Percentiles rank a stretch among this genome's conserved stretches.
phyloP scores from a whole-genome alignment of 352 stramenopile genomes.

The Peronosclerospora sorghi region DNA sequence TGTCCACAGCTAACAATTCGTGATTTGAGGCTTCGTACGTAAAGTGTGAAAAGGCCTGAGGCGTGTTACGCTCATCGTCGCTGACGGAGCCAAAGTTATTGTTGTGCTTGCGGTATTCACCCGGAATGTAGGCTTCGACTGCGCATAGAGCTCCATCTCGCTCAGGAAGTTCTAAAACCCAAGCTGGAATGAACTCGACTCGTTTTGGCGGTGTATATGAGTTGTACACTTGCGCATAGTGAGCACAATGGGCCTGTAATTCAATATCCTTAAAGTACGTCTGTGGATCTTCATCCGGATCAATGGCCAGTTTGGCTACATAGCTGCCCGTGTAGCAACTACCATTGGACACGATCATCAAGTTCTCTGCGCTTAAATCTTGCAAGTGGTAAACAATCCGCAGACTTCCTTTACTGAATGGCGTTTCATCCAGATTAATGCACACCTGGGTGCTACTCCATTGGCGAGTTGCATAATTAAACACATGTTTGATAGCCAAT shows the following conservation, averaged over 20 bases:
- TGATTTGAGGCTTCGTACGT: slow-evolving; percentile 90
- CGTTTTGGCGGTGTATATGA: slow-evolving; percentile 74
- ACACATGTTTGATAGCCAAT: slow-evolving; percentile 64
- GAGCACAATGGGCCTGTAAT: slow-evolving; percentile 74
- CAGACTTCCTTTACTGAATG: slow-evolving; percentile 73
- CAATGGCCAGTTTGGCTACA: slow-evolving; percentile 80
- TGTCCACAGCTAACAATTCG: slow-evolving; percentile 88
- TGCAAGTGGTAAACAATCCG: slow-evolving; percentile 77
- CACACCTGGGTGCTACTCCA: slow-evolving; percentile 63
- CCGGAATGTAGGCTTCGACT: slow-evolving; percentile 71
- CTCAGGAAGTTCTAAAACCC: slow-evolving; percentile 73
- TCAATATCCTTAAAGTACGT: slow-evolving; percentile 86
- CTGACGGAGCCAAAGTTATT: slow-evolving; percentile 84
- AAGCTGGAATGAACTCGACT: slow-evolving; percentile 74
- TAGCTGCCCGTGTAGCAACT: slow-evolving; percentile 36
- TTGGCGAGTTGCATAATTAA: slow-evolving; percentile 62
- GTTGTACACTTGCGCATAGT: slow-evolving; percentile 82
- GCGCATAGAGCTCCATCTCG: slow-evolving; percentile 58
- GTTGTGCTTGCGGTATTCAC: slow-evolving; percentile 84
- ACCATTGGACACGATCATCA: slow-evolving; percentile 13
- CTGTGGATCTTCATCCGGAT: slow-evolving; percentile 77
- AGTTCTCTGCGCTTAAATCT: slow-evolving; percentile 29
- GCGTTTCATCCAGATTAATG: slow-evolving; percentile 66
- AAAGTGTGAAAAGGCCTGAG: slow-evolving; percentile 89
- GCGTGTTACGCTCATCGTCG: slow-evolving; percentile 76